Evolutionary conservation across 345 rosid genomes (phyloP), one percentile per base, ranked within the genome.

Genomic region (Isatis tinctoria): DNA sequence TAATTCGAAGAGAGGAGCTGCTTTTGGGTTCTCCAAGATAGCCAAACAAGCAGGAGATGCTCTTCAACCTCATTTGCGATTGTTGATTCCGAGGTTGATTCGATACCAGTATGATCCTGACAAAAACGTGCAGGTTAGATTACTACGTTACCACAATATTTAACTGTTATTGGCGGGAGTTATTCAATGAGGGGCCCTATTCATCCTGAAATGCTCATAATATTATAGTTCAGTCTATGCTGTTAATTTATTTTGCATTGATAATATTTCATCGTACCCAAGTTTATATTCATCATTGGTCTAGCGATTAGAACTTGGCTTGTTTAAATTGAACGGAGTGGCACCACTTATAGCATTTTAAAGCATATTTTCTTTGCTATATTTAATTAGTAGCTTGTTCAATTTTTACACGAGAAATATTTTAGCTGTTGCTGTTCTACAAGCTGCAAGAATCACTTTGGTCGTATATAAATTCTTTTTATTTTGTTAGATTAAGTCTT

Each of bases 21-120:
- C 98, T 80, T 94, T 89, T 86, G 97, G 97, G 62, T 91, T 91
- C 82, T 90, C 97, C 61, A 94, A 87, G 82, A 91, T 94, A 80
- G 97, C 98, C 73, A 94, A 91, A 80, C 97, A 89, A 86, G 98
- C 98, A 41, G 98, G 97, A 79, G 97, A 94, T 84, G 98, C 97
- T 62, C 93, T 94, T 74, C 85, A 80, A 80, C 98, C 98, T 33
- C 96, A 91, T 78, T 81, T 94, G 62, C 80, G 66, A 26, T 81
- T 79, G 65, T 84, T 94, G 89, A 85, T 94, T 74, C 98, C 98
- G 1, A 86, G 96, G 84, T 87, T 94, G 58, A 85, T 94, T 57
- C 91, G 97, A 33, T 94, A 91, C 76, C 98, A 91, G 47, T 91
- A 94, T 77, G 98, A 94, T 82, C 98, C 98, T 47, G 98, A 91